A percentile compares a stretch with the other conserved stretches of the same genome.
phyloP scores from a whole-genome alignment of 495 filamentous ascomycete species.

The Tricharina praecox region DNA sequence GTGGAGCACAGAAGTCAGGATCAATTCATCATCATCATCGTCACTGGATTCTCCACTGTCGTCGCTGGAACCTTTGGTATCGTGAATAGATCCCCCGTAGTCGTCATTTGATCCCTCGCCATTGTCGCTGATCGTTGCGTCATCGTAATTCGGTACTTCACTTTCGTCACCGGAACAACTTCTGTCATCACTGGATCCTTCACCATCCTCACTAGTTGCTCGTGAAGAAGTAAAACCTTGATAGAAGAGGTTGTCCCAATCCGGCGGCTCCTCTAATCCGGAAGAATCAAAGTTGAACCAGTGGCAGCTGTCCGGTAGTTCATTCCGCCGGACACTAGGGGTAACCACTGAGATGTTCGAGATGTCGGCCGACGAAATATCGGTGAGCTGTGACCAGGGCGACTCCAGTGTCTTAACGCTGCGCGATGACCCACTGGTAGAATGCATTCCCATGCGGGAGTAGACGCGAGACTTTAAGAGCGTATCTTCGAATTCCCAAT shows the following conservation, averaged over 20 bases:
- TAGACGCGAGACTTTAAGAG: constrained; percentile 9
- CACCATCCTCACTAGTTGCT: neutral
- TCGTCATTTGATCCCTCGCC: too few relatives aligned
- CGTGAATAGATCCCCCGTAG: too few relatives aligned
- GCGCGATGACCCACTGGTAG: neutral
- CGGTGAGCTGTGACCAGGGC: constrained; percentile 17
- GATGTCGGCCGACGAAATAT: constrained; percentile 15
- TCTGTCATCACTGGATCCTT: neutral
- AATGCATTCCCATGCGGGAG: constrained; percentile 12
- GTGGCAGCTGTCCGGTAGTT: too few relatives aligned
- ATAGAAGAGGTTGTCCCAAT: neutral
- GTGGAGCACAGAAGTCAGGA: too few relatives aligned
- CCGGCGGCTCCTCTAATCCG: neutral
- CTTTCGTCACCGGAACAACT: neutral
- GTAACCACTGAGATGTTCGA: constrained; percentile 13
- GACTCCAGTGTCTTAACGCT: neutral
- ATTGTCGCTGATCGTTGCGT: too few relatives aligned
- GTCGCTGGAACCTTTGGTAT: too few relatives aligned
- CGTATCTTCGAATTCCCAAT: constrained; percentile 4
- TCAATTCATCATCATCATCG: too few relatives aligned
- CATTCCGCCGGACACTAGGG: constrained; percentile 3
- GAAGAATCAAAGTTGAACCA: too few relatives aligned
- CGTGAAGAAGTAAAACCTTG: neutral
- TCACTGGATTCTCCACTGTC: too few relatives aligned
- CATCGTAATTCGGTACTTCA: too few relatives aligned